Base-by-base conservation (phyloP, 1,284 basidiomycete species). In the Flammula alnicola region DNA sequence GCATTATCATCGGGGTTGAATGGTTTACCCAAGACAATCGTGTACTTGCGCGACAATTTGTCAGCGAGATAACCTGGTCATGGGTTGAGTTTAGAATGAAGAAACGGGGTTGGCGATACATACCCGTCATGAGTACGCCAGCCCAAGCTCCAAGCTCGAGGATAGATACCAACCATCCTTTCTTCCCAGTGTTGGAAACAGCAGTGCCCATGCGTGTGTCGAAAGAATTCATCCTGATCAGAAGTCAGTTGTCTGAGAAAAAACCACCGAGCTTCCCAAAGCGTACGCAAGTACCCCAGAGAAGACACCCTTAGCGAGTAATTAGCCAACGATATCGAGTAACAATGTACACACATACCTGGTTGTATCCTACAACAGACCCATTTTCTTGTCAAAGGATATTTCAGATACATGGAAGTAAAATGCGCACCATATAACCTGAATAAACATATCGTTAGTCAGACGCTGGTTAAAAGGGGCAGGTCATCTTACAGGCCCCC, bases 271-370 rank as follows among this genome's bases (percentile, higher is more conserved):
- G 10, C 6, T 8, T 20, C 10, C 12, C 9, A 11, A 5, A 20
- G 27, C 74, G 37, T 60, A 81, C 80, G 68, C 70, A 33, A 87
- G 74, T 27, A 88, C 84, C 48, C 84, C 80, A 20, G 84, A 87
- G 67, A 88, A 87, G n/a, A 88, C 85, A 57, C 85, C 85, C 80
- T 84, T 30, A n/a, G n/a, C n/a, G n/a, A n/a, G n/a, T n/a, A n/a
- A n/a, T n/a, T n/a, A n/a, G n/a, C n/a, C n/a, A n/a, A n/a, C n/a
- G 39, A 37, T 35, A 46, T 27, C 41, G 39, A 39, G 35, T 39
- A 29, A 27, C 33, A 33, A 7, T 25, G 9, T 16, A 16, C 12
- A 22, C 3, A 3, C 69, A 51, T 53, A 80, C 81, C 69, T 86
- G 81, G 59, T 86, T 85, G 63, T 85, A 86, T 33, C 83, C 81